A percentile compares a stretch with the other conserved stretches of the same genome.
Conservation (phyloP, 257 asterid species). For the Scutellaria barbata region DNA sequence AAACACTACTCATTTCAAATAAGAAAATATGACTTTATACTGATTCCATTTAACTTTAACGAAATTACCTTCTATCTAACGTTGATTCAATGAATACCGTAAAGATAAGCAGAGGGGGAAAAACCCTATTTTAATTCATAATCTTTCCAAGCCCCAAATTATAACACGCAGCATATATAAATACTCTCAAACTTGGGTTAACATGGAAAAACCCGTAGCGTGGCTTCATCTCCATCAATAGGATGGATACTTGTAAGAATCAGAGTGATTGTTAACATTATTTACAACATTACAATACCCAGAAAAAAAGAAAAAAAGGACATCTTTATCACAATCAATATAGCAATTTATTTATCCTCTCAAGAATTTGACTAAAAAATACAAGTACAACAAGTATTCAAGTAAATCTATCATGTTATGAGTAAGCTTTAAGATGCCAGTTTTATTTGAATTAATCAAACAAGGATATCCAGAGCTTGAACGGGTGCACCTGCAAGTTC, state of each 20-base stretch:
- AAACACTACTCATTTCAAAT: too few species aligned
- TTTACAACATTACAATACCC: conserved; percentile 28
- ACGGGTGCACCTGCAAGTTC: conserved; percentile 21
- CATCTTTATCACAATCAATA: background rate
- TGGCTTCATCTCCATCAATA: too few species aligned
- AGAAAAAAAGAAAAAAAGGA: conserved; percentile 11
- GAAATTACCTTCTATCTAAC: too few species aligned
- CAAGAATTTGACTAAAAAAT: too few species aligned
- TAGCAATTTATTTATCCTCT: too few species aligned
- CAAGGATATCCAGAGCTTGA: conserved; percentile 2
- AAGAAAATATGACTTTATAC: background rate
- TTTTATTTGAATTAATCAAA: conserved; percentile 29
- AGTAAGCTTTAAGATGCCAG: conserved; percentile 11
- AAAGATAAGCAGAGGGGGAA: too few species aligned
- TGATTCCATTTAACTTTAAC: background rate
- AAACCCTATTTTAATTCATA: too few species aligned
- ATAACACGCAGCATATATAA: too few species aligned
- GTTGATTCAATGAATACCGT: too few species aligned
- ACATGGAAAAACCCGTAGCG: too few species aligned
- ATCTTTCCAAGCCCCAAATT: too few species aligned
- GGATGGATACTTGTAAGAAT: background rate
- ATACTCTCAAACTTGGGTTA: too few species aligned
- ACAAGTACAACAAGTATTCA: background rate
- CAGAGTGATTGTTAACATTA: conserved; percentile 13
- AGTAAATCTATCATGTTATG: background rate